Evolutionary conservation across 2,329 filamentous ascomycete genomes (phyloP), one percentile per base, ranked within the genome.

Genomic region (Pseudogymnoascus sp.): DNA sequence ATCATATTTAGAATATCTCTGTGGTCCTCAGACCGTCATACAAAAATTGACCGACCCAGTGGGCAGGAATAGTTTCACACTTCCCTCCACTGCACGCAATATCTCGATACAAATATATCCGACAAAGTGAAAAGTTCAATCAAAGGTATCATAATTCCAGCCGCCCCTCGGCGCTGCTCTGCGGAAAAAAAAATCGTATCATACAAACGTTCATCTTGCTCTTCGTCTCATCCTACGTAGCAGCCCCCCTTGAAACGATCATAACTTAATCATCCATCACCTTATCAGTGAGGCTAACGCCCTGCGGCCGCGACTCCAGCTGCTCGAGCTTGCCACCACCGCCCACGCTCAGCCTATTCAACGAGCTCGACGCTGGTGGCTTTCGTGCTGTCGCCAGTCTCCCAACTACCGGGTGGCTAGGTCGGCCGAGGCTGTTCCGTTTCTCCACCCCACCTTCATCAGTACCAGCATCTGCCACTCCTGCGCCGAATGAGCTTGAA

Each of bases 241-340:
- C 2, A 14, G 1, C 4, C 33, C 49, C 11, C 11, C 6, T 7
- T 23, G 8, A 19, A 55, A 31, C 26, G 33, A 33, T 55, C 49
- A 33, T 33, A 65, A 55, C 49, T 72, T 75, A 90, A 74, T 90
- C 87, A 75, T 91, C 87, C 86, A 91, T 90, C n/a, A 88, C 86
- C 74, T 83, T 86, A 73, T 92, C 89, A 70, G 85, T 84, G 70
- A 92, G 78, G 67, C 85, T 87, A 43, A 91, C 87, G 6, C 86
- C 84, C 60, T 77, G 74, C 52, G 70, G 68, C 62, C 73, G 73
- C 63, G 67, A 63, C 59, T 74, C 75, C 65, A 76, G 74, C 64
- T 73, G 72, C 66, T 77, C 75, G 63, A 72, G 73, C 41, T 74
- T 74, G 33, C 65, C 68, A 35, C 65, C 49, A 66, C 68, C 70